These are phyloP conservation scores for Salix koriyanagi DNA, from an alignment of 345 rosid genomes.

Conservation along the genomic window DNA sequence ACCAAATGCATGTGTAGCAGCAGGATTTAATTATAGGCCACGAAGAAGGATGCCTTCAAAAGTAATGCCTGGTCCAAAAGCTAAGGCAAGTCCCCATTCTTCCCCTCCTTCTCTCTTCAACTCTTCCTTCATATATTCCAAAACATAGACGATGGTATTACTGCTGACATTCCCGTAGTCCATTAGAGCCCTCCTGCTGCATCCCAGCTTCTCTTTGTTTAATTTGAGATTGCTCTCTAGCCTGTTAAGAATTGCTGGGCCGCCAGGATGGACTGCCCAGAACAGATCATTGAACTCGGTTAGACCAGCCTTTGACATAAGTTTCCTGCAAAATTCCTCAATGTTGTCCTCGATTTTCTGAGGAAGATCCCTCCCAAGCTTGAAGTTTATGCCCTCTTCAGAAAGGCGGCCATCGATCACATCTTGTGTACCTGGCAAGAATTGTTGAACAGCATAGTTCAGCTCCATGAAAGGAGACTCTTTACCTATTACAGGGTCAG, in stretches of 20 bases:
- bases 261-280: slow-evolving; percentile 97
- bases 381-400: slow-evolving; percentile 87
- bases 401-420: slow-evolving; percentile 76
- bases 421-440: slow-evolving; percentile 73
- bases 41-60: slow-evolving; percentile 93
- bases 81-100: slow-evolving; percentile 89
- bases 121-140: slow-evolving; percentile 80
- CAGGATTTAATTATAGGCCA: slow-evolving; percentile 38
- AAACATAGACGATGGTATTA: slow-evolving; percentile 78
- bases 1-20: not conserved
- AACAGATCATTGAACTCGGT: slow-evolving; percentile 64
- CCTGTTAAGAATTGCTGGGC: slow-evolving; percentile 87
- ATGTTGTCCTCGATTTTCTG: slow-evolving; percentile 84
- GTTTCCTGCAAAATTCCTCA: slow-evolving; percentile 70
- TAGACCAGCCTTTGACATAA: slow-evolving; percentile 45
- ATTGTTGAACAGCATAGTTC: slow-evolving; percentile 69
- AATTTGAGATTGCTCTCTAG: slow-evolving; percentile 54
- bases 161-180: slow-evolving; percentile 89
- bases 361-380: slow-evolving; percentile 87
- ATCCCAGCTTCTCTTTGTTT: slow-evolving; percentile 48
- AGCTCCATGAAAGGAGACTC: slow-evolving; percentile 91
- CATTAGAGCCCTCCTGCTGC: slow-evolving; percentile 80
- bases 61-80: slow-evolving; percentile 96
- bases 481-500: slow-evolving; percentile 40
- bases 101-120: slow-evolving; percentile 47